A percentile compares a stretch with the other conserved stretches of the same genome.
Conservation (phyloP, 495 filamentous ascomycete species). For the Clavariopsis aquatica region DNA sequence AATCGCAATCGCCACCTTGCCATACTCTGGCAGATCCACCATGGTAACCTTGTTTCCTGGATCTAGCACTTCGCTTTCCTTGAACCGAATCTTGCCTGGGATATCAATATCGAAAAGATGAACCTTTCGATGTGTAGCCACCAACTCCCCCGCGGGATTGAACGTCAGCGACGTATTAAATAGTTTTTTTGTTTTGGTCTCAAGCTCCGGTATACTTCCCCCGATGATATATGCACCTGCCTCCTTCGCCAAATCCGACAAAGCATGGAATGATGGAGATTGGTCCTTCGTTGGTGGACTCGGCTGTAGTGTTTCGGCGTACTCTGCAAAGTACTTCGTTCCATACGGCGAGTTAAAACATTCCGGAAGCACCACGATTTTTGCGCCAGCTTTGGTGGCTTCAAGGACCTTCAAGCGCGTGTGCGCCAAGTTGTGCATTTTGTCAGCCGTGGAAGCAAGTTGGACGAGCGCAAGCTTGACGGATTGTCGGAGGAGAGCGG, state of each 20-base stretch:
- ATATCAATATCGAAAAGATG: slow-evolving; percentile 99
- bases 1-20: slow-evolving; percentile 80
- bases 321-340: slow-evolving; percentile 83
- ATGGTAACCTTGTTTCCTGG: slow-evolving; percentile 81
- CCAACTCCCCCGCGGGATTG: slow-evolving; percentile 69
- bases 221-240: slow-evolving; percentile 78
- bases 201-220: slow-evolving; percentile 84
- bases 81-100: slow-evolving; percentile 88
- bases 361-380: slow-evolving; percentile 72
- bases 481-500: slow-evolving; percentile 48
- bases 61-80: slow-evolving; percentile 82
- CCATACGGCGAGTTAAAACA: slow-evolving; percentile 99
- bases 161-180: slow-evolving; percentile 93
- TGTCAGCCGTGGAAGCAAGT: slow-evolving; percentile 60
- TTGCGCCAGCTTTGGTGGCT: slow-evolving; percentile 70
- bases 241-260: slow-evolving; percentile 74
- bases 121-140: slow-evolving; percentile 87
- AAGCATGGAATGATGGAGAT: slow-evolving; percentile 80
- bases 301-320: slow-evolving; percentile 83
- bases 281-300: slow-evolving; percentile 70
- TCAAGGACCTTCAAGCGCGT: slow-evolving; percentile 81
- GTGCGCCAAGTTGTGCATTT: slow-evolving; percentile 76
- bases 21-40: slow-evolving; percentile 81
- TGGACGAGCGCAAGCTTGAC: slow-evolving; percentile 49
- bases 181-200: slow-evolving; percentile 47